phyloP scores from a whole-genome alignment of 768 basidiomycete species.

The Hericium rajendrae region DNA sequence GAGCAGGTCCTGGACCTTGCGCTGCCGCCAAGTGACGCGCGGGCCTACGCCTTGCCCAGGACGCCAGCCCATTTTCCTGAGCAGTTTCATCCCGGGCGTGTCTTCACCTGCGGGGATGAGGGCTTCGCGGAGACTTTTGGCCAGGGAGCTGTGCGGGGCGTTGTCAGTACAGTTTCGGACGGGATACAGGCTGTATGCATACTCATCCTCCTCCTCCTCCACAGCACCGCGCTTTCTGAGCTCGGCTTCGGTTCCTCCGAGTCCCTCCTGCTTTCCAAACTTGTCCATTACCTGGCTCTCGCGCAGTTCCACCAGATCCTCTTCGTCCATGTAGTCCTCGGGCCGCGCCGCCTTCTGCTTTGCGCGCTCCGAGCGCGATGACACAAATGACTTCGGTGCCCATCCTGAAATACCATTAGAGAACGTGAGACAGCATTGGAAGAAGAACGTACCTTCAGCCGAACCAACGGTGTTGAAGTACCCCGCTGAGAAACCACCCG shows the following conservation, averaged over 20 bases:
- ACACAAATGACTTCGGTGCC: conserved; percentile 88
- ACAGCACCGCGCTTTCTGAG: conserved; percentile 33
- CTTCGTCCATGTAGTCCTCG: conserved; percentile 99
- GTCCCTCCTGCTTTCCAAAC: conserved; percentile 74
- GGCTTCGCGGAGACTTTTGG: conserved; percentile 50
- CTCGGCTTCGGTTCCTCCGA: conserved; percentile 46
- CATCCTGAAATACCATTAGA: conserved; percentile 55
- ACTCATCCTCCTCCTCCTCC: conserved; percentile 41
- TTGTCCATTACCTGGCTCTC: conserved; percentile 52
- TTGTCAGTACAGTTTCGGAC: neutral
- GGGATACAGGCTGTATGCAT: neutral
- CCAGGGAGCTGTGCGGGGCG: conserved; percentile 41
- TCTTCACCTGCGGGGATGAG: conserved; percentile 69
- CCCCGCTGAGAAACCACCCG: conserved; percentile 95
- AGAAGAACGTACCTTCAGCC: conserved; percentile 62
- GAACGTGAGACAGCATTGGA: neutral
- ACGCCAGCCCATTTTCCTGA: conserved; percentile 95
- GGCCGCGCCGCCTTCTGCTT: conserved; percentile 54
- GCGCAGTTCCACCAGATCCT: conserved; percentile 78
- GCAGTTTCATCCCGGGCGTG: conserved; percentile 73
- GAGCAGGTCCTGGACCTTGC: conserved; percentile 60
- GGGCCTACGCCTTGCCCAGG: conserved; percentile 91
- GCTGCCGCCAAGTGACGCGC: conserved; percentile 67
- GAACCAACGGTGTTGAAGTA: conserved; percentile 96
- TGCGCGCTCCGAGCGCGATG: conserved; percentile 70